These are phyloP conservation scores for Iberis pinnata DNA, from an alignment of 345 rosid genomes.

Conservation along the genomic window DNA sequence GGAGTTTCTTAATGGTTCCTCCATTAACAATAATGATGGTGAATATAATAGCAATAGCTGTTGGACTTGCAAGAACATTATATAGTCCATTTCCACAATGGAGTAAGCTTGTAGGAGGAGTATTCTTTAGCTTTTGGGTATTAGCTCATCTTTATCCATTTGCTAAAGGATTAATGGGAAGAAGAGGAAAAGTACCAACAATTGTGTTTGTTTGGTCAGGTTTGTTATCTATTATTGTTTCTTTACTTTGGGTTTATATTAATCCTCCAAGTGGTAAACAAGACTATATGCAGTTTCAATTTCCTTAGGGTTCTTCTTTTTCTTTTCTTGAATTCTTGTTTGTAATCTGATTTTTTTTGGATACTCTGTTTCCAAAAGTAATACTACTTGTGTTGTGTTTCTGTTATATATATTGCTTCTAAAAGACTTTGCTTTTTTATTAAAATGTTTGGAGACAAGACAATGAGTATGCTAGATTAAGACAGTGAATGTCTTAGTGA, in stretches of 20 bases:
- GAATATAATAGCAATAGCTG: conserved; percentile 51
- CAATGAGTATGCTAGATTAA: background rate
- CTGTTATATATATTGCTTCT: too few relatives aligned
- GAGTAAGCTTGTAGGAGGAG: conserved; percentile 79
- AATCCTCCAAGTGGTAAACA: conserved; percentile 48
- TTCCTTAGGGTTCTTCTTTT: conserved; percentile 5
- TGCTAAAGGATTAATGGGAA: conserved; percentile 82
- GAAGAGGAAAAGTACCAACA: conserved; percentile 66
- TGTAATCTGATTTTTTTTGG: conserved; percentile 21
- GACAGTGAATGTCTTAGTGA: background rate
- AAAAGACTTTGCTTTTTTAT: too few relatives aligned
- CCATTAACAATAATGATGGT: conserved; percentile 66
- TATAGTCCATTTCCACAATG: conserved; percentile 62
- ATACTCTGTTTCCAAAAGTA: background rate
- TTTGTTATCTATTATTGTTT: conserved; percentile 52
- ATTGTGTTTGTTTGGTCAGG: conserved; percentile 77
- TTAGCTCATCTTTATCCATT: conserved; percentile 67
- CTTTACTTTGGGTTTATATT: conserved; percentile 65
- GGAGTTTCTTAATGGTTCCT: conserved; percentile 70
- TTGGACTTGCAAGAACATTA: conserved; percentile 54
- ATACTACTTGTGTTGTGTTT: too few relatives aligned
- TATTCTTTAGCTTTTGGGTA: conserved; percentile 82
- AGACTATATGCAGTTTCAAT: conserved; percentile 30
- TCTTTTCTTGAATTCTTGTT: conserved; percentile 22
- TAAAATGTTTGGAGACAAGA: background rate